Conservation (phyloP, 345 rosid genomes). For the Eucalyptus virginea region DNA sequence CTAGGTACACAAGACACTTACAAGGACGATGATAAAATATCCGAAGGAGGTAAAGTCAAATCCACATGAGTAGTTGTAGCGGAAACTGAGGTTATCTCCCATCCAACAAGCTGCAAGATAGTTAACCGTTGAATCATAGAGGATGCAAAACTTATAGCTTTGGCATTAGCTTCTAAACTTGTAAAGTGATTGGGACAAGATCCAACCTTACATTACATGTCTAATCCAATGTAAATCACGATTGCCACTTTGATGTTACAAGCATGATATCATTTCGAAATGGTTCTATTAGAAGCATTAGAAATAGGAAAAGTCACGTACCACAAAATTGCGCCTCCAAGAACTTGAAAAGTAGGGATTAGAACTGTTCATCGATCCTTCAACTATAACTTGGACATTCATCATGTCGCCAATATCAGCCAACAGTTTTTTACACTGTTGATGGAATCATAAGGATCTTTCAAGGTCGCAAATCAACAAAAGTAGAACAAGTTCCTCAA, state of each 20-base stretch:
- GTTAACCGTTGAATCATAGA: not conserved
- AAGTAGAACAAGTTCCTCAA: conserved; percentile 37
- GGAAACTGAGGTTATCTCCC: conserved; percentile 64
- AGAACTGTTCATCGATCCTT: conserved; percentile 91
- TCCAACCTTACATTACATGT: not conserved
- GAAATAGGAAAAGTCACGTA: conserved; percentile 12
- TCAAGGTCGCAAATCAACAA: not conserved
- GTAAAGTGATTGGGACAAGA: not conserved
- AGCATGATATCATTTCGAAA: not conserved
- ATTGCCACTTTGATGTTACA: not conserved
- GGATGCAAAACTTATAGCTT: not conserved
- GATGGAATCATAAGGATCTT: conserved; percentile 10
- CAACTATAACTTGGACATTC: conserved; percentile 78
- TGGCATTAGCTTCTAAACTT: not conserved
- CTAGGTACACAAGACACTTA: conserved; percentile 16
- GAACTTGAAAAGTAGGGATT: conserved; percentile 95
- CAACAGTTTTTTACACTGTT: conserved; percentile 60
- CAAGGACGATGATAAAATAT: conserved; percentile 80
- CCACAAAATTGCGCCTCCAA: conserved; percentile 75
- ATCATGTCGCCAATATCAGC: conserved; percentile 74
- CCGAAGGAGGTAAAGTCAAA: conserved; percentile 75
- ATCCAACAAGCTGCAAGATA: conserved; percentile 75
- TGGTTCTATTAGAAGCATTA: not conserved
- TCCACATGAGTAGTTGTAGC: conserved; percentile 76
- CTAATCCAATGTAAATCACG: not conserved